These are phyloP conservation scores for Linnemannia schmuckeri DNA, from an alignment of 192 early-diverging fungal genomes.

Conservation along the genomic window DNA sequence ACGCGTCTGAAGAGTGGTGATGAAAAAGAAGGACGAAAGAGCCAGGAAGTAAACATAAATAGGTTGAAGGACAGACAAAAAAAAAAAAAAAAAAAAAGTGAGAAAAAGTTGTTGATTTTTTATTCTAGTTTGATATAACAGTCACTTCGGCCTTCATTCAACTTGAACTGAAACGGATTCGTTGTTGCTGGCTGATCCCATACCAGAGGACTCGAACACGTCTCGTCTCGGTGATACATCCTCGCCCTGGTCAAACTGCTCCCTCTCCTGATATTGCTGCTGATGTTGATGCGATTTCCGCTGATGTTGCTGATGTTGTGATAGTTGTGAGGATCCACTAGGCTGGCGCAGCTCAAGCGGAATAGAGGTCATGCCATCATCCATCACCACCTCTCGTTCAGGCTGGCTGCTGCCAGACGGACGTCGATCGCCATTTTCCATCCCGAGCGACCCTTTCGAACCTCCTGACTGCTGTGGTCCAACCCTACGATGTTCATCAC, in stretches of 20 bases:
- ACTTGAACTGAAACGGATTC: neutral
- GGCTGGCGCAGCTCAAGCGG: constrained; percentile 10
- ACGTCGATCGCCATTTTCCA: neutral
- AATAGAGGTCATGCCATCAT: constrained; percentile 23
- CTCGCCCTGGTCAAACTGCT: neutral
- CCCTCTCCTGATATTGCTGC: neutral
- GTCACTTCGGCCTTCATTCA: neutral
- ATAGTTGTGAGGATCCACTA: neutral
- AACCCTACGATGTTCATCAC: constrained; percentile 24
- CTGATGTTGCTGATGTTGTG: neutral
- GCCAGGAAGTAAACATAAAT: constrained; percentile 13
- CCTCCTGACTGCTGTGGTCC: constrained; percentile 3
- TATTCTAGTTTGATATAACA: neutral
- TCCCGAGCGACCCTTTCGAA: neutral
- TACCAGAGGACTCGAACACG: neutral
- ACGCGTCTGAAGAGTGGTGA: neutral
- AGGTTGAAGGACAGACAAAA: neutral
- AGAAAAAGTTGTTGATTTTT: neutral
- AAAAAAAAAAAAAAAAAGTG: constrained; percentile 20
- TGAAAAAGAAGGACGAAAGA: constrained; percentile 24
- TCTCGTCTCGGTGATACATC: neutral
- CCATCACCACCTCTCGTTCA: constrained; percentile 18
- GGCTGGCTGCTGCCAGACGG: neutral
- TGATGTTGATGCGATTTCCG: neutral
- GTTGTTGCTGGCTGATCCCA: neutral